Percentiles rank a stretch among this genome's conserved stretches.
These are phyloP conservation scores for Monosporascus sp. DNA, from an alignment of 2,329 filamentous ascomycete genomes.

Conservation along the genomic window DNA sequence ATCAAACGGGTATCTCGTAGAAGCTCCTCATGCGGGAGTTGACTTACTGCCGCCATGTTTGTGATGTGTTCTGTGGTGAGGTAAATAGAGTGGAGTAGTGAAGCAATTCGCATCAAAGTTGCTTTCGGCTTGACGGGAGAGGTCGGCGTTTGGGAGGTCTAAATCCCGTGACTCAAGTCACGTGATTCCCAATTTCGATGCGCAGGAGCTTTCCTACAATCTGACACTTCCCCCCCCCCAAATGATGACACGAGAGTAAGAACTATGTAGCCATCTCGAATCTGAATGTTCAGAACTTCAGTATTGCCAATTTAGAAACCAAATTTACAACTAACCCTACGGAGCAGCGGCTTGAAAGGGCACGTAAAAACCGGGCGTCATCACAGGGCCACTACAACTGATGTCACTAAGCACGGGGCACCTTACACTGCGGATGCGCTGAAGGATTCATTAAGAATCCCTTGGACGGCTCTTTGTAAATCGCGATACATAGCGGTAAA, in stretches of 20 bases:
- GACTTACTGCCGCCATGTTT: slow-evolving; percentile 67
- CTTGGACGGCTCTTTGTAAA: slow-evolving; percentile 12
- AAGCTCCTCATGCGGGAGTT: slow-evolving; percentile 13
- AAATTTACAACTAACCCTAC: too few species aligned
- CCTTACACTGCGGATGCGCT: neutral
- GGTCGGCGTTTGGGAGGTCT: neutral
- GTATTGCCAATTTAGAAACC: too few species aligned
- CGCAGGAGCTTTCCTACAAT: too few species aligned
- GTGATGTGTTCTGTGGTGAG: slow-evolving; percentile 38
- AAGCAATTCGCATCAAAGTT: slow-evolving; percentile 42
- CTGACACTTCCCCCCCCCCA: too few species aligned
- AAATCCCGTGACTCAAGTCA: slow-evolving; percentile 16
- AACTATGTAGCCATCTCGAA: too few species aligned
- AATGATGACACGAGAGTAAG: too few species aligned
- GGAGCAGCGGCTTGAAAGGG: too few species aligned
- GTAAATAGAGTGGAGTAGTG: slow-evolving; percentile 39
- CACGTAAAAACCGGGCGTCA: too few species aligned
- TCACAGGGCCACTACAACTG: neutral
- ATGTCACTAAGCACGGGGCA: neutral
- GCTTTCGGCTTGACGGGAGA: slow-evolving; percentile 27
- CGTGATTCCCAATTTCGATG: slow-evolving; percentile 19
- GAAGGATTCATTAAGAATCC: slow-evolving; percentile 15
- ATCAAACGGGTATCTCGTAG: neutral
- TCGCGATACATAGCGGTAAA: slow-evolving; percentile 18
- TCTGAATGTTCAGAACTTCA: too few species aligned